Evolutionary conservation across 1,284 basidiomycete species (phyloP), one percentile per base, ranked within the genome.

Genomic region (Phellopilus nigrolimitatus): DNA sequence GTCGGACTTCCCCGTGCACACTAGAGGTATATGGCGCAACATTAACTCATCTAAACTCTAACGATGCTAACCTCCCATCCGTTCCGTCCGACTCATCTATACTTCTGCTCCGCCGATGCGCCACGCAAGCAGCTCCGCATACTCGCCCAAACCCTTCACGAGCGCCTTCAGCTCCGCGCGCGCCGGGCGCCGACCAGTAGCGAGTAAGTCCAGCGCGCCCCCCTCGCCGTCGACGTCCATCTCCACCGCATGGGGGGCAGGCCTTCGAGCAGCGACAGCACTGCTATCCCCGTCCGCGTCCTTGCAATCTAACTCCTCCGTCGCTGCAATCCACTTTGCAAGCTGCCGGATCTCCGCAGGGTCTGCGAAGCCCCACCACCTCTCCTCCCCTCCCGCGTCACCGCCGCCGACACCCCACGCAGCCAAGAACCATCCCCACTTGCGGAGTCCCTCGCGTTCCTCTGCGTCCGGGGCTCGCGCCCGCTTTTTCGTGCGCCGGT

Each of bases 291-390:
- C 54, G 6, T 59, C 56, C 28, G 64, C 60, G 1, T 59, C 62
- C 10, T 64, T 62, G 8, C 69, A 67, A 34, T 72, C 69, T 38
- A 78, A 60, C n/a, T 66, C 73, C 49, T 73, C 69, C 59, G 74
- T 76, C 57, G 72, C 69, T 21, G 72, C 68, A 27, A 87, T 65
- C 83, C 84, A 88, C 41, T 78, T 72, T 2, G 80, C 79, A n/a
- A 88, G 65, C 61, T 77, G 82, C 48, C 63, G 61, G 51, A 89
- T 79, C 54, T 88, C 82, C 36, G 68, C 67, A 1, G 81, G 77
- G 6, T 85, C 71, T 68, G 72, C 76, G 65, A 88, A 82, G n/a
- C 75, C 81, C 80, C 84, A 88, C 86, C 86, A 89, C 17, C 65
- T 66, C 5, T 62, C 59, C 22, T 46, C 49, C 15, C 17, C 13